Evolutionary conservation across 1,284 basidiomycete genomes (phyloP), one percentile per base, ranked within the genome.

Genomic region (Neolentinus lepideus): DNA sequence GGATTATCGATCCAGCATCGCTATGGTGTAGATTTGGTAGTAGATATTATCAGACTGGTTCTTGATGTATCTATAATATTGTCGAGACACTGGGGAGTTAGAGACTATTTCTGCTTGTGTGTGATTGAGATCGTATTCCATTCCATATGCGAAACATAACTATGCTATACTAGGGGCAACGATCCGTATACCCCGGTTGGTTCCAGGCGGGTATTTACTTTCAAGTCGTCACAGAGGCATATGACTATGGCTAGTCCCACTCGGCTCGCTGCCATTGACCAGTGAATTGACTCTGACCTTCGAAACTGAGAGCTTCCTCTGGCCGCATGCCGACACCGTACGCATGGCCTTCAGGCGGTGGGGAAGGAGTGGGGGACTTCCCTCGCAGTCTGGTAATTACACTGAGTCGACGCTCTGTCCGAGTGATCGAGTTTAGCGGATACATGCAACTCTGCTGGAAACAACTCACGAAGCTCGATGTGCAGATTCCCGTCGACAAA

Each of bases 361-460:
- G 69, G 56, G 75, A 75, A 10, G 78, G 79, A 52, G 75, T 75
- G 54, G 75, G 75, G 33, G 71, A 65, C 63, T 75, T 75, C 58
- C 78, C 75, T 57, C 79, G 72, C 33, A 87, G 68, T 48, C 77
- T 75, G 55, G 75, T 76, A 61, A 87, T 78, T 46, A 86, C 76
- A 54, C 76, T 73, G 60, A 87, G 71, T 51, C 84, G 78, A 58
- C 79, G 76, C 36, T 71, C 83, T 84, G 57, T 24, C 59, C 24
- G 29, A 36, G 14, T 26, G 38, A 26, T 16, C 19, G 26, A 27
- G 24, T 47, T n/a, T 33, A 55, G 45, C 21, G 16, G 57, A 52
- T 2, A 4, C 4, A 24, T 3, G 21, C 9, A 51, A 14, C 26
- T 25, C 45, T 22, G 12, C 19, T 19, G 24, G 48, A 51, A 25